A percentile compares a stretch with the other conserved stretches of the same genome.
These are phyloP conservation scores for Astrocystis sublimbata DNA, from an alignment of 495 filamentous ascomycete genomes.

Conservation along the genomic window DNA sequence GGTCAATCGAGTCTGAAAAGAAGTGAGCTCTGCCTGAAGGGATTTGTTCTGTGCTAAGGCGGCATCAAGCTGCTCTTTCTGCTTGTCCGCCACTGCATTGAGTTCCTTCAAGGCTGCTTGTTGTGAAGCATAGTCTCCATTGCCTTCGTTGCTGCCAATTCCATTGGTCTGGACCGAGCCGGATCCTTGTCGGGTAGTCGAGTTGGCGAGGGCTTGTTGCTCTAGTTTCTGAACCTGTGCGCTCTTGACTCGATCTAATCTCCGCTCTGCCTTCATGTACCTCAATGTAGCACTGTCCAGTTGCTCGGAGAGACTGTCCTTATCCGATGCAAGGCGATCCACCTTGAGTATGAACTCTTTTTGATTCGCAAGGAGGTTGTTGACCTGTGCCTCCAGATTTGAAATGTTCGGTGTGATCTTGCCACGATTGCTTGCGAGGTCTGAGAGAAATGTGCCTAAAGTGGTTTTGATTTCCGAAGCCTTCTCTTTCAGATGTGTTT, in stretches of 20 bases:
- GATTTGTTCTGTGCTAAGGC: conserved; percentile 77
- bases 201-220: conserved; percentile 73
- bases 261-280: conserved; percentile 93
- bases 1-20: conserved; percentile 54
- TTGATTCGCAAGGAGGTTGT: conserved; percentile 72
- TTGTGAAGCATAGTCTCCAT: conserved; percentile 62
- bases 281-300: conserved; percentile 82
- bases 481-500: conserved; percentile 70
- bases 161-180: conserved; percentile 54
- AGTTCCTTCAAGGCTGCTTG: conserved; percentile 67
- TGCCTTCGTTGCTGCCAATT: conserved; percentile 55
- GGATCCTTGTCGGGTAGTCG: conserved; percentile 51
- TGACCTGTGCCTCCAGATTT: conserved; percentile 71
- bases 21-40: conserved; percentile 76
- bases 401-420: conserved; percentile 63
- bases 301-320: conserved; percentile 78
- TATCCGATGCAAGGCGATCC: conserved; percentile 73
- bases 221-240: conserved; percentile 89
- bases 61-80: conserved; percentile 82
- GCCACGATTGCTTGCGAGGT: conserved; percentile 41
- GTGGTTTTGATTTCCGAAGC: conserved; percentile 48
- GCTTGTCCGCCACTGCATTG: conserved; percentile 69
- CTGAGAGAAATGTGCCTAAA: conserved; percentile 43
- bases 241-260: conserved; percentile 84
- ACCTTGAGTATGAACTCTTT: conserved; percentile 77